Conservation (phyloP, 768 basidiomycete genomes). For the Fistulinella prunicolor region DNA sequence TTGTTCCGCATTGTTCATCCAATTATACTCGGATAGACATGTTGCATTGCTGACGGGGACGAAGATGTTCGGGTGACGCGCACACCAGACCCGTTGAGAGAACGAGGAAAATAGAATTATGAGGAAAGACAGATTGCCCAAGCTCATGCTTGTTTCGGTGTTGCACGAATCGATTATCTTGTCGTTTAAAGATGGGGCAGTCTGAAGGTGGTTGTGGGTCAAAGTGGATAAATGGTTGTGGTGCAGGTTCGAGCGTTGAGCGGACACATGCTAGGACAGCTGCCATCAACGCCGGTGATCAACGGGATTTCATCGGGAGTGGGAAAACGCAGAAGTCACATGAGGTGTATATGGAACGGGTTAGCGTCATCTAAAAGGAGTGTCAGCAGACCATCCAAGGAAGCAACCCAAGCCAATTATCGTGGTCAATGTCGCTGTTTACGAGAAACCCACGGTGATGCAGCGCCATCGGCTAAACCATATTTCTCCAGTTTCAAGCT, state of each 20-base stretch:
- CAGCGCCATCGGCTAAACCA: too few species aligned
- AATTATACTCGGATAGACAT: slow-evolving; percentile 17
- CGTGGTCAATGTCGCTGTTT: too few species aligned
- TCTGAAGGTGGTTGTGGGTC: background rate
- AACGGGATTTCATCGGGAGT: background rate
- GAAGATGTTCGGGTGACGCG: slow-evolving; percentile 12
- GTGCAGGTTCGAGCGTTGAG: background rate
- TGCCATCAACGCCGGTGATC: slow-evolving; percentile 8
- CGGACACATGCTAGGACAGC: slow-evolving; percentile 1
- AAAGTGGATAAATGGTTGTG: background rate
- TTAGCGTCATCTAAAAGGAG: too few species aligned
- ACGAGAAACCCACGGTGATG: too few species aligned
- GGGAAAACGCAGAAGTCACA: too few species aligned
- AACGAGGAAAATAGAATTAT: background rate
- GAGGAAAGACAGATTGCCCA: background rate
- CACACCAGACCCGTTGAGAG: slow-evolving; percentile 2
- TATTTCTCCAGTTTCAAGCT: too few species aligned
- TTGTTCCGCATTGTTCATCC: slow-evolving; percentile 25
- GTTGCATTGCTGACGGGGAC: slow-evolving; percentile 10
- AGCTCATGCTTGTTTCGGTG: slow-evolving; percentile 3
- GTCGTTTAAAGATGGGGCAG: background rate
- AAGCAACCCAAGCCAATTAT: too few species aligned
- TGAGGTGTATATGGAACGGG: too few species aligned
- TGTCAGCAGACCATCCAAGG: too few species aligned
- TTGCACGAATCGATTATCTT: background rate